phyloP scores from a whole-genome alignment of 2,329 filamentous ascomycete genomes.

The Stagonosporopsis rhizophila region DNA sequence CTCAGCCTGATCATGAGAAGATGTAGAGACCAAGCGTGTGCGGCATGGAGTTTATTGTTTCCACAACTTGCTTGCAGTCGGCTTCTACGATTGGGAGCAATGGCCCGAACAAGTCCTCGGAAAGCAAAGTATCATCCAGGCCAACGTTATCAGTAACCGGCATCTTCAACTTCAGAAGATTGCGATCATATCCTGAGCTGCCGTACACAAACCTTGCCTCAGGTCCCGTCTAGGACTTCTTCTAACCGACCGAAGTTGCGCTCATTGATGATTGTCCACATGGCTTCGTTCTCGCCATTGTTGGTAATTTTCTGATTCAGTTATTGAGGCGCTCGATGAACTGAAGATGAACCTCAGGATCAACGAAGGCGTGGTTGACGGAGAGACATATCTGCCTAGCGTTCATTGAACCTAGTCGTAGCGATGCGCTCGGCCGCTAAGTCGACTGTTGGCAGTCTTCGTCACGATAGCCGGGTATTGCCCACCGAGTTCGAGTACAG shows the following conservation, averaged over 20 bases:
- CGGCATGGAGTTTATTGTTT: neutral
- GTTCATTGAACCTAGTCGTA: conserved; percentile 5
- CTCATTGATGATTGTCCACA: conserved; percentile 8
- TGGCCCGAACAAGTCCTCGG: conserved; percentile 3
- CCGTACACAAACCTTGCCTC: conserved; percentile 2
- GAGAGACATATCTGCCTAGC: conserved; percentile 3
- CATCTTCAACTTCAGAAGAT: conserved; percentile 1
- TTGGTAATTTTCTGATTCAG: neutral
- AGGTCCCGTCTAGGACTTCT: neutral
- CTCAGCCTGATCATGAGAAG: conserved; percentile 4
- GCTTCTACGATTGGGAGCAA: neutral
- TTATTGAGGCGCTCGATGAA: conserved; percentile 1
- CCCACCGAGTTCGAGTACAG: conserved; percentile 5
- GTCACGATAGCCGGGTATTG: conserved; percentile 4
- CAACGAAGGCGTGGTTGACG: conserved; percentile 5
- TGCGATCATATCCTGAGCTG: conserved; percentile 3
- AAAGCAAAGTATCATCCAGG: neutral
- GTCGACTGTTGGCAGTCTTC: conserved; percentile 1
- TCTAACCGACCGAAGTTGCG: conserved; percentile 4
- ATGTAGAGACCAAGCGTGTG: conserved; percentile 1
- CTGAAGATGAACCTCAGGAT: neutral
- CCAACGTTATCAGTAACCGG: conserved; percentile 1
- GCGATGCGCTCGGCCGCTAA: conserved; percentile 6
- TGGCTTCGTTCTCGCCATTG: neutral
- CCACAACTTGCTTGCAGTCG: neutral